Evolutionary conservation across 768 basidiomycete genomes (phyloP), one percentile per base, ranked within the genome.

Genomic region (Lactarius deliciosus): DNA sequence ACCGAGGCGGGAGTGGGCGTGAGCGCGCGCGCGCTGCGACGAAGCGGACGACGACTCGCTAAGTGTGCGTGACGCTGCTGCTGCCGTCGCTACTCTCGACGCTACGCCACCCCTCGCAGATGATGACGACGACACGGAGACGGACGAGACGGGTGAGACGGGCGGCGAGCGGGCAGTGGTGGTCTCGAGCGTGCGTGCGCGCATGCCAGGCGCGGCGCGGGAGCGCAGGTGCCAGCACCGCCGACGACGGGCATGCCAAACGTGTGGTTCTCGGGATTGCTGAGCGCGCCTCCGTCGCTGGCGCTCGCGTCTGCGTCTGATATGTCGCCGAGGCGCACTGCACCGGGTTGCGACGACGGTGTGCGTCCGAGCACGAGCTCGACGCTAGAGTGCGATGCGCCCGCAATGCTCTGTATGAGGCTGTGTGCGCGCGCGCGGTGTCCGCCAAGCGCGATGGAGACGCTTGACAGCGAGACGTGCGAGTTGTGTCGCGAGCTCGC

Each of bases 211-310:
- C 36, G 62, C 74, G 45, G 69, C 78, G 16, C 74, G 30, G 70
- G 68, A 57, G 73, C 77, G 72, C 77, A 74, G 60, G 60, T 77
- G 72, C 74, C 81, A 74, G 63, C 81, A 73, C 74, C 67, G 16
- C 60, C 67, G 1, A 68, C 61, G 6, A 86, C 76, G 0, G 81
- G 81, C 47, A 85, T 82, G 15, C 91, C 91, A 76, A 92, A 92
- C 10, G 90, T 92, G 74, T 90, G 82, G 73, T 90, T 90, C 72
- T 90, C 89, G 0, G 81, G 79, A 57, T 81, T 84, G 70, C 81
- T 82, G 61, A 77, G 75, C 22, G 78, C 72, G 50, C 81, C 83
- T 43, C 82, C 80, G 15, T 80, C 72, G 54, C 81, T 82, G 45
- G 82, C 80, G 13, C 80, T 69, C 56, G 73, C 73, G 57, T 85